Base-by-base conservation (phyloP, 176 grass and related monocot genomes). In the Paspalum vaginatum region DNA sequence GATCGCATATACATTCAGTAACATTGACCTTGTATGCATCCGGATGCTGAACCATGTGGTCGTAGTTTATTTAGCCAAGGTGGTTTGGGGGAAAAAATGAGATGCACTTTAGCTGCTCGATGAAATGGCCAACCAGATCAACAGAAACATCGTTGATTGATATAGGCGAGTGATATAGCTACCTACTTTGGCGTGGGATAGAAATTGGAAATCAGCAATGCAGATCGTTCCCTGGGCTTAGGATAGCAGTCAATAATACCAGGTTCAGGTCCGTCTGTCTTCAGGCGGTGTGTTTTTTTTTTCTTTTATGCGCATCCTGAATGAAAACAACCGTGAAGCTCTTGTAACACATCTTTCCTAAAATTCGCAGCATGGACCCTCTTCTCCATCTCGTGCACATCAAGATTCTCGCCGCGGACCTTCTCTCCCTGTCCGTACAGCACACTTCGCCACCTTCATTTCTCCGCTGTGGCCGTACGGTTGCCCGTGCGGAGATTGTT, bases 381-480 rank as follows among this genome's bases (percentile, higher is more conserved):
- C 25, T 85, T 18, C 37, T 89, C 21, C 79, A 84, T 64, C 51
- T 61, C 6, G 70, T 79, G 9, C 90, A 95, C 47, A 45, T 85
- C 50, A 95, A 95, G 82, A 85, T 95, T 74, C 65, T 99, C n/a
- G 90, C 88, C 1, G 65, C 80, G 2, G 88, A 99, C 45, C 62
- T 95, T 11, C 86, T 93, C 49, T 88, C 92, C 20, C 76, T 95
- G 7, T 73, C 76, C 20, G 25, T 65, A 9, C 58, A 76, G 26
- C 78, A 77, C 18, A 83, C 84, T 15, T 58, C 39, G 0, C 78
- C 86, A 6, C 84, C 84, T 52, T 85, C 61, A 39, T 93, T 91
- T 75, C 64, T 68, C 24, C 86, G 84, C 38, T 61, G 51, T 60
- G 83, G 68, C 8, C 75, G 18, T 52, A 85, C 65, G 0, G 27